phyloP scores from a whole-genome alignment of 106 monocot species.

The Narthecium ossifragum region DNA sequence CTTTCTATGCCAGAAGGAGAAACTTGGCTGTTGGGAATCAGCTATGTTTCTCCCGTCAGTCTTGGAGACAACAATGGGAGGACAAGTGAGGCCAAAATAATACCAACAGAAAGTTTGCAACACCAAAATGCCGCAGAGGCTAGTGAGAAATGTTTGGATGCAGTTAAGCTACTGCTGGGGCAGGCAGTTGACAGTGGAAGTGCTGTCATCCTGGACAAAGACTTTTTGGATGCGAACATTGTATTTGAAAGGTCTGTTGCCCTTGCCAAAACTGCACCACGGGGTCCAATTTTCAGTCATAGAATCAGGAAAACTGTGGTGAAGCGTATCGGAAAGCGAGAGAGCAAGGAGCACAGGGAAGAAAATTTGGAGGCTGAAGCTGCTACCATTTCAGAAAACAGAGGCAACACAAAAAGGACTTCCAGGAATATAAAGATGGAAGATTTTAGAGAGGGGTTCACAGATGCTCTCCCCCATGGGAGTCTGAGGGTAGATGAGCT shows the following conservation, averaged over 20 bases:
- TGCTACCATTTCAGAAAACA: slow-evolving; percentile 9
- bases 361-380: slow-evolving; percentile 27
- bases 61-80: no score
- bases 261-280: slow-evolving; percentile 66
- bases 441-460: slow-evolving; percentile 15
- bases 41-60: neutral
- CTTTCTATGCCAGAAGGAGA: slow-evolving; percentile 6
- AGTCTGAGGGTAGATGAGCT: slow-evolving; percentile 87
- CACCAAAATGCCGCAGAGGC: neutral
- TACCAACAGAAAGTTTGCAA: slow-evolving; percentile 5
- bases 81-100: no score
- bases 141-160: slow-evolving; percentile 33
- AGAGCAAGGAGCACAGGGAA: slow-evolving; percentile 8
- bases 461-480: slow-evolving; percentile 50
- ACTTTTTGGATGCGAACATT: slow-evolving; percentile 51
- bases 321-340: slow-evolving; percentile 12
- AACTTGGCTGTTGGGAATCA: neutral
- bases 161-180: slow-evolving; percentile 43
- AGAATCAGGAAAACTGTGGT: slow-evolving; percentile 24
- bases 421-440: slow-evolving; percentile 21
- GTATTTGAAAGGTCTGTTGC: slow-evolving; percentile 54
- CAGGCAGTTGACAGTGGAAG: slow-evolving; percentile 71
- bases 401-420: slow-evolving; percentile 14
- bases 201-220: slow-evolving; percentile 50
- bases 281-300: slow-evolving; percentile 42